phyloP scores from a whole-genome alignment of 2,329 filamentous ascomycete genomes.

The Pestalotiopsis sp. region DNA sequence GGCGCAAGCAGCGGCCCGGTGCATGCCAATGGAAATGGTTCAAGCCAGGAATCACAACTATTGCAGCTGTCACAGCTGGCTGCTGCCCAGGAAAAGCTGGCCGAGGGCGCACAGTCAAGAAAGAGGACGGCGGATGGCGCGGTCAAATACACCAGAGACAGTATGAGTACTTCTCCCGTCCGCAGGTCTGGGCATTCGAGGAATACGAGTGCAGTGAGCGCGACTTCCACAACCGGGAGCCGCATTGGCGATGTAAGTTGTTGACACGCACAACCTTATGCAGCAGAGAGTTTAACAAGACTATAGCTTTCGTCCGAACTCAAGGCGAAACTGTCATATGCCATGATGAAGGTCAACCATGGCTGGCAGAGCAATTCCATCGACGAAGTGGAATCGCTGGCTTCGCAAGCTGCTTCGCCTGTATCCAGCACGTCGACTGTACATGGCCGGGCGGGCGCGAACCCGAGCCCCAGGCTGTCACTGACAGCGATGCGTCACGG shows the following conservation, averaged over 20 bases:
- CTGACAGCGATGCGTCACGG: slow-evolving; percentile 36
- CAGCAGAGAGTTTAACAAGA: neutral
- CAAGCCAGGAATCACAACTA: slow-evolving; percentile 59
- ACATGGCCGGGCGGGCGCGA: slow-evolving; percentile 52
- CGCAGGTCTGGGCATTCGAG: slow-evolving; percentile 63
- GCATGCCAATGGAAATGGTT: slow-evolving; percentile 40
- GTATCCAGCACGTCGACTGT: slow-evolving; percentile 60
- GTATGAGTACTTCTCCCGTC: slow-evolving; percentile 48
- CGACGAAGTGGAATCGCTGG: slow-evolving; percentile 75
- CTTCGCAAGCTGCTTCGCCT: slow-evolving; percentile 69
- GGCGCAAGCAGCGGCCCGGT: slow-evolving; percentile 36
- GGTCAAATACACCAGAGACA: slow-evolving; percentile 57
- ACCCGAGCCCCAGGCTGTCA: slow-evolving; percentile 55
- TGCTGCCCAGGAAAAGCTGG: slow-evolving; percentile 53
- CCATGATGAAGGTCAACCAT: slow-evolving; percentile 90
- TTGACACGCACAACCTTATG: neutral
- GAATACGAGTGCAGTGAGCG: slow-evolving; percentile 70
- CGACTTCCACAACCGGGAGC: slow-evolving; percentile 62
- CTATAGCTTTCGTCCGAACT: slow-evolving; percentile 57
- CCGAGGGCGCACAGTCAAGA: slow-evolving; percentile 45
- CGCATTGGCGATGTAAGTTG: slow-evolving; percentile 78
- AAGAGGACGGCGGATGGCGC: slow-evolving; percentile 80
- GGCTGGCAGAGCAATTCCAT: slow-evolving; percentile 82
- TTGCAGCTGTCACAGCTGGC: slow-evolving; percentile 61
- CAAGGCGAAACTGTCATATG: slow-evolving; percentile 84